These are phyloP conservation scores for Blastocystis sp. DNA, from an alignment of 352 stramenopile species.

Conservation along the genomic window DNA sequence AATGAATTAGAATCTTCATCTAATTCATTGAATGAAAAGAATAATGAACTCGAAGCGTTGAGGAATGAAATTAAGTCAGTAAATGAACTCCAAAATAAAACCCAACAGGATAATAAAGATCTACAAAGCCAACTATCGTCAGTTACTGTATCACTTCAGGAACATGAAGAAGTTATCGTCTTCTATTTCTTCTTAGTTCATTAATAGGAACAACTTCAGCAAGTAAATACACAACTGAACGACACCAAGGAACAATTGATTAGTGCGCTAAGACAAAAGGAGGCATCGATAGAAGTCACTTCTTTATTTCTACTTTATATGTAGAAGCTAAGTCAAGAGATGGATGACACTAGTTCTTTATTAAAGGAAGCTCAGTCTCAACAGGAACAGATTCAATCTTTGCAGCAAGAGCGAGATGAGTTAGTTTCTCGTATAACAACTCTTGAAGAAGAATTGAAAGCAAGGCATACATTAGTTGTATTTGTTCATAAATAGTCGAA, in stretches of 20 bases:
- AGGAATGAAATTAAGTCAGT: no score
- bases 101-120: neutral
- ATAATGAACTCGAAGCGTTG: no score
- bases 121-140: neutral
- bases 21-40: neutral
- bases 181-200: neutral
- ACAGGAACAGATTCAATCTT: neutral
- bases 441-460: constrained; percentile 7
- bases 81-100: neutral
- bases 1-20: neutral
- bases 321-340: neutral
- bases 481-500: neutral
- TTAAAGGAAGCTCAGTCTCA: neutral
- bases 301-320: neutral
- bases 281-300: neutral
- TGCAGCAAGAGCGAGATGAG: neutral
- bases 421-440: neutral
- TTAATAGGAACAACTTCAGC: neutral
- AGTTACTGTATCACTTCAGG: neutral
- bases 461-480: neutral
- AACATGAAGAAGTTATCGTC: neutral
- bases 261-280: neutral
- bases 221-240: neutral
- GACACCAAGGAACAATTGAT: neutral
- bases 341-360: neutral